Conservation (phyloP, 139 green algal species). For the Tetraselmis chui region DNA sequence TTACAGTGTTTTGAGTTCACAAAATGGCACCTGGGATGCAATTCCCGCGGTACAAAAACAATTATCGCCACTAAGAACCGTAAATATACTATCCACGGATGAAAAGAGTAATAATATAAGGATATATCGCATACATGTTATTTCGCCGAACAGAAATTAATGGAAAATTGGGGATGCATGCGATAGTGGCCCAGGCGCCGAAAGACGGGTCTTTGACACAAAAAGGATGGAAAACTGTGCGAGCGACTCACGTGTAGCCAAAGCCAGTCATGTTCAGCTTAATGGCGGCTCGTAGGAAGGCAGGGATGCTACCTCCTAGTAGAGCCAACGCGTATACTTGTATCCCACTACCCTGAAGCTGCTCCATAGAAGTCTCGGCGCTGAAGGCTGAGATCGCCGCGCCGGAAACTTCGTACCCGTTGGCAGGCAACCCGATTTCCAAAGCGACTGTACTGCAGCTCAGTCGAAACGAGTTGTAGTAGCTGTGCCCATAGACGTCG, state of each 20-base stretch:
- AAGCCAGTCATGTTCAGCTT: not conserved
- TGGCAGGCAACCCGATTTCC: not conserved
- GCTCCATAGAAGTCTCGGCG: not conserved
- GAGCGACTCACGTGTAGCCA: not conserved
- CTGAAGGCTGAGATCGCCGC: not conserved
- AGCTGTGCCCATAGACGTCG: not conserved
- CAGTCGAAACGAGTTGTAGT: not conserved
- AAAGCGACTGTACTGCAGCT: not conserved
- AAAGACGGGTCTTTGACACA: too few relatives aligned
- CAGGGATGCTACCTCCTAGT: not conserved
- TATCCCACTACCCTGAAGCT: not conserved
- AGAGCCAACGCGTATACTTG: not conserved
- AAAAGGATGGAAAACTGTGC: too few relatives aligned
- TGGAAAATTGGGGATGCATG: too few relatives aligned
- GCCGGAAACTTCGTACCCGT: not conserved
- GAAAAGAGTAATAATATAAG: too few relatives aligned
- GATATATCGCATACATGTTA: too few relatives aligned
- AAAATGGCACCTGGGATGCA: too few relatives aligned
- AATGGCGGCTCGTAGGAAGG: not conserved
- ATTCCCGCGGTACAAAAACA: too few relatives aligned
- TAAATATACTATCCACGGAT: too few relatives aligned
- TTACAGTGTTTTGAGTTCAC: too few relatives aligned
- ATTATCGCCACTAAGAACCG: too few relatives aligned
- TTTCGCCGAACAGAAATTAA: too few relatives aligned
- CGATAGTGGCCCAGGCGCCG: too few relatives aligned